Evolutionary conservation across 1,284 basidiomycete genomes (phyloP).

Genomic region (Neonothopanus nambi): DNA sequence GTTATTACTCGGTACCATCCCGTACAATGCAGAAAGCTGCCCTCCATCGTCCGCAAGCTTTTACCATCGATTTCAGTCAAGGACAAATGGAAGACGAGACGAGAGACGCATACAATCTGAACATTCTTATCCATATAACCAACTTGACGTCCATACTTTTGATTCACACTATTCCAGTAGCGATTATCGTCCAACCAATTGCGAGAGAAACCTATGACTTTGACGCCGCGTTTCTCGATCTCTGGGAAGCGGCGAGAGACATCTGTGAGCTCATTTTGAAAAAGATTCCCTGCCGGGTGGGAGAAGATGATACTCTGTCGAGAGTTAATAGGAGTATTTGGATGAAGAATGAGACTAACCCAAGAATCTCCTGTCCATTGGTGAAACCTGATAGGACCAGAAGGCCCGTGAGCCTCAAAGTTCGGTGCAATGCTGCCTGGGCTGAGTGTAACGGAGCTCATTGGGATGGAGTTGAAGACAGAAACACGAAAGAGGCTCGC

Average conservation of each 20-base stretch:
- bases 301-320: constrained; percentile 15
- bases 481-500: too few relatives aligned
- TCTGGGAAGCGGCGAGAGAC: constrained; percentile 11
- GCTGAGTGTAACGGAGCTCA: too few relatives aligned
- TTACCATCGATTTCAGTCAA: neutral
- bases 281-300: constrained; percentile 12
- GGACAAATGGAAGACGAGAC: neutral
- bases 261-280: constrained; percentile 10
- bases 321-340: constrained; percentile 11
- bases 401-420: constrained; percentile 82
- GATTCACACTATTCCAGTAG: constrained; percentile 9
- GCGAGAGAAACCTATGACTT: constrained; percentile 12
- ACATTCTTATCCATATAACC: constrained; percentile 5
- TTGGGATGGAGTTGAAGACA: too few relatives aligned
- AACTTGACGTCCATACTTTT: constrained; percentile 10
- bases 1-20: constrained; percentile 8
- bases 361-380: constrained; percentile 89
- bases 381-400: constrained; percentile 84
- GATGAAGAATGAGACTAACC: constrained; percentile 46
- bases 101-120: constrained; percentile 7
- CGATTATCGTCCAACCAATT: constrained; percentile 13
- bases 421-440: constrained; percentile 66
- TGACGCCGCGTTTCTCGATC: constrained; percentile 12
- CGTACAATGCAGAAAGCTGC: constrained; percentile 8
- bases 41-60: constrained; percentile 16